Evolutionary conservation across 2,329 filamentous ascomycete species (phyloP).

Genomic region (Penicillium brevicompactum): DNA sequence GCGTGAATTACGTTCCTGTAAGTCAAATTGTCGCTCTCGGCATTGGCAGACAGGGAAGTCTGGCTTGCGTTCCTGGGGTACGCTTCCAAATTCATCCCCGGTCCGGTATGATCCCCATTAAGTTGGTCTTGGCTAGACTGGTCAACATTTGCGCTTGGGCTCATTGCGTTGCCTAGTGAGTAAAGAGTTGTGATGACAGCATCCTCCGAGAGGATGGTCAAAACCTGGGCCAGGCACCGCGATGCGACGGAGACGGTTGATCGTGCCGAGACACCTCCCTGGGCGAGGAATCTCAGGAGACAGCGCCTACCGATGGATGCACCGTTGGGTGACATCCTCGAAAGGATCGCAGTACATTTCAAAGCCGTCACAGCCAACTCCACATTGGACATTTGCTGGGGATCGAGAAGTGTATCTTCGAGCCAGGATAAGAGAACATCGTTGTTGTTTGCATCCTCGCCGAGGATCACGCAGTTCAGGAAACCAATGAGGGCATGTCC

Average conservation of each 20-base stretch:
- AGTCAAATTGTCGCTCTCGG: conserved; percentile 76
- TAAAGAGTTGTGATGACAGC: conserved; percentile 94
- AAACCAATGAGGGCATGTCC: conserved; percentile 79
- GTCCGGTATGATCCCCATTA: conserved; percentile 43
- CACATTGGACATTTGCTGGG: conserved; percentile 78
- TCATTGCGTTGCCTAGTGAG: conserved; percentile 92
- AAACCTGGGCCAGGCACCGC: conserved; percentile 77
- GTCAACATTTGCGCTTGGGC: conserved; percentile 63
- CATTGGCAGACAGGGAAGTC: conserved; percentile 73
- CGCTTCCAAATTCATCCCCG: conserved; percentile 51
- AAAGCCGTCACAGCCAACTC: conserved; percentile 76
- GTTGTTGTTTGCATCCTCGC: conserved; percentile 77
- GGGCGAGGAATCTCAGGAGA: conserved; percentile 84
- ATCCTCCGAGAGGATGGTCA: conserved; percentile 85
- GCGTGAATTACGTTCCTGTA: conserved; percentile 92
- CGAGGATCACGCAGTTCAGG: conserved; percentile 79
- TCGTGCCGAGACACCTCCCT: conserved; percentile 67
- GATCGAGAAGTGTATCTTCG: conserved; percentile 76
- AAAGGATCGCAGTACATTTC: conserved; percentile 78
- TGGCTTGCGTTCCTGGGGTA: conserved; percentile 40
- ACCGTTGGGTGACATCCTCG: conserved; percentile 70
- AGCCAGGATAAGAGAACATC: conserved; percentile 83
- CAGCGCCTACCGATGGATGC: conserved; percentile 76
- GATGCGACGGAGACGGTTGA: conserved; percentile 75
- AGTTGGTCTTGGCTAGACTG: conserved; percentile 40